Conservation (phyloP, 352 stramenopile genomes). For the Blastocystis sp. region DNA sequence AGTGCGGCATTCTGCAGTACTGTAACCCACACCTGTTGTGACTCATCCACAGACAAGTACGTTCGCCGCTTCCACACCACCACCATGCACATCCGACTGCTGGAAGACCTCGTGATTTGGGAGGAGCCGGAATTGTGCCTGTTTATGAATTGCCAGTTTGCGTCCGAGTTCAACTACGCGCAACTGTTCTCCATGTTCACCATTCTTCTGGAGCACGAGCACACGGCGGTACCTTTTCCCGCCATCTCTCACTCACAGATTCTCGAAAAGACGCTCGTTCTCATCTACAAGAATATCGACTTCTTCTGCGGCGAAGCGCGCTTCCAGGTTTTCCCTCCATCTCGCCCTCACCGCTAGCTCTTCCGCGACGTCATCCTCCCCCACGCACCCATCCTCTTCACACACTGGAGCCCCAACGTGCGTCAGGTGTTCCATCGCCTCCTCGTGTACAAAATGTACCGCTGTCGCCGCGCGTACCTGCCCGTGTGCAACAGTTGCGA, state of each 20-base stretch:
- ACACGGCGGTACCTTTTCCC: background rate
- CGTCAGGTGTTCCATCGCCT: constrained; percentile 47
- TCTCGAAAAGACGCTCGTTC: constrained; percentile 55
- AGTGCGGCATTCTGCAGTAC: constrained; percentile 13
- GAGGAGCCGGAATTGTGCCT: constrained; percentile 48
- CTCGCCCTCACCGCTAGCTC: constrained; percentile 15
- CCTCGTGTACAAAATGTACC: constrained; percentile 57
- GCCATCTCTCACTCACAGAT: background rate
- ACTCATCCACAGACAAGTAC: constrained; percentile 25
- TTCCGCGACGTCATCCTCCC: constrained; percentile 46
- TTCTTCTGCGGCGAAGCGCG: constrained; percentile 39
- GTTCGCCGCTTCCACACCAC: constrained; percentile 48
- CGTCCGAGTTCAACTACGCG: constrained; percentile 6
- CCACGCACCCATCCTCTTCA: constrained; percentile 22
- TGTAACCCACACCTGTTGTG: background rate
- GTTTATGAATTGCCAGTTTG: constrained; percentile 6
- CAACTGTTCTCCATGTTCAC: constrained; percentile 36
- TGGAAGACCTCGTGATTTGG: constrained; percentile 50
- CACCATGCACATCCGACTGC: background rate
- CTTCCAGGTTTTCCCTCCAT: background rate
- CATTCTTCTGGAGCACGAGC: constrained; percentile 32
- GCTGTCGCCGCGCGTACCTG: constrained; percentile 15
- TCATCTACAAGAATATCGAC: constrained; percentile 61
- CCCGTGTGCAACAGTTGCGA: constrained; percentile 55
- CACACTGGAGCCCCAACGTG: constrained; percentile 32